These are phyloP conservation scores for Trypanosoma rangeli DNA, from an alignment of 208 protist genomes.

Conservation along the genomic window DNA sequence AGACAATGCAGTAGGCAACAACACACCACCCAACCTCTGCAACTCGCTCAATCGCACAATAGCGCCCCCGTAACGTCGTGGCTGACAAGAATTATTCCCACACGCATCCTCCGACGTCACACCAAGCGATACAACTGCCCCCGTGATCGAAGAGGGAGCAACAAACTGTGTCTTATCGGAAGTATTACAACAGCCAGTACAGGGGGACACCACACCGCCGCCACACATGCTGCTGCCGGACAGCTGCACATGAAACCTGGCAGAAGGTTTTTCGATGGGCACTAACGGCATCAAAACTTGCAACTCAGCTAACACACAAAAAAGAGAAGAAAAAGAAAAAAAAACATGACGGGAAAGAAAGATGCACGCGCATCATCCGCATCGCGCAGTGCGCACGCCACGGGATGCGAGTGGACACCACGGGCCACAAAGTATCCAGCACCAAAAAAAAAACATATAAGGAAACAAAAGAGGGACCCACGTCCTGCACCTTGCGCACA, in stretches of 20 bases:
- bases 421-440: background rate
- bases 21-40: slow-evolving; percentile 25
- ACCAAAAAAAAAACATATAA: background rate
- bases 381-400: background rate
- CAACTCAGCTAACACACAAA: background rate
- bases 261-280: slow-evolving; percentile 8
- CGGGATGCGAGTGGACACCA: background rate
- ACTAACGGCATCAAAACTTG: slow-evolving; percentile 2
- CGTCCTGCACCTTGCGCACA: background rate
- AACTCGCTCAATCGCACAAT: slow-evolving; percentile 77
- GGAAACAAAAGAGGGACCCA: background rate
- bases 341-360: background rate
- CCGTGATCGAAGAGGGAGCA: background rate
- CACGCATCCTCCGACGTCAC: background rate
- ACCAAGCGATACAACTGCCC: background rate
- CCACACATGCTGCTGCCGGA: background rate
- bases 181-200: background rate
- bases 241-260: slow-evolving; percentile 24
- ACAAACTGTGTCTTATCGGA: background rate
- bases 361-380: background rate
- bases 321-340: slow-evolving; percentile 1
- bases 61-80: slow-evolving; percentile 51
- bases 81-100: background rate
- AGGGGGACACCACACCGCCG: background rate
- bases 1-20: slow-evolving; percentile 9